Evolutionary conservation across 2,329 filamentous ascomycete genomes (phyloP), one percentile per base, ranked within the genome.

Genomic region (Ophiostoma tasmaniense): DNA sequence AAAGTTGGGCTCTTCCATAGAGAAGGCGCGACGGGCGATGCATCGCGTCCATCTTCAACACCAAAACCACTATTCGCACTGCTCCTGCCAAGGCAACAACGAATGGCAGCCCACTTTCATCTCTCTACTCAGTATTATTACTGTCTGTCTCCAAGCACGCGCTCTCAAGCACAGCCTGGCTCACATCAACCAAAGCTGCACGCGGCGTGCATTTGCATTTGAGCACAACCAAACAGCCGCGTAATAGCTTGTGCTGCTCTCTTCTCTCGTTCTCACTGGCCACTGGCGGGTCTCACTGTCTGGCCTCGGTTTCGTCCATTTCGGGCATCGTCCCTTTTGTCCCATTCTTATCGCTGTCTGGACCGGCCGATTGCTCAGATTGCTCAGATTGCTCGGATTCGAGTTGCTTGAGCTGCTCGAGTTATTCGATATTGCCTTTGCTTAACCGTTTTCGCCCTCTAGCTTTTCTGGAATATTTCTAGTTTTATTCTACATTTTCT

Each of bases 291-390:
- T 62, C 55, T 55, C 17, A 10, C 59, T 35, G 10, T 8, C 52
- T 37, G 55, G 25, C 55, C 30, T 33, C n/a, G 13, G 30, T 37
- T 20, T 35, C 20, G 17, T 66, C 68, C 68, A 37, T 61, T 50
- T 66, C 39, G 28, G 64, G 64, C n/a, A 28, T 64, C 64, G 37
- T 66, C 62, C 25, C 13, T 66, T 62, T 69, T 39, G 55, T 68
- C 42, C 42, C 62, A 37, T 22, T 35, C 30, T 64, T 50, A 42
- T 35, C 39, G 37, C 37, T 42, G 7, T 22, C 61, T 64, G 61
- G 33, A 22, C 33, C 61, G 61, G 61, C 61, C 33, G 61, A 64
- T 64, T 39, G 37, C 61, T 39, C 61, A 37, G 30, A 33, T 22
- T 33, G 33, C 33, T 33, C 33, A 33, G 61, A 64, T 64, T 39